Evolutionary conservation across 164 flowering plant genomes (phyloP).

Genomic region (Warburgia ugandensis): DNA sequence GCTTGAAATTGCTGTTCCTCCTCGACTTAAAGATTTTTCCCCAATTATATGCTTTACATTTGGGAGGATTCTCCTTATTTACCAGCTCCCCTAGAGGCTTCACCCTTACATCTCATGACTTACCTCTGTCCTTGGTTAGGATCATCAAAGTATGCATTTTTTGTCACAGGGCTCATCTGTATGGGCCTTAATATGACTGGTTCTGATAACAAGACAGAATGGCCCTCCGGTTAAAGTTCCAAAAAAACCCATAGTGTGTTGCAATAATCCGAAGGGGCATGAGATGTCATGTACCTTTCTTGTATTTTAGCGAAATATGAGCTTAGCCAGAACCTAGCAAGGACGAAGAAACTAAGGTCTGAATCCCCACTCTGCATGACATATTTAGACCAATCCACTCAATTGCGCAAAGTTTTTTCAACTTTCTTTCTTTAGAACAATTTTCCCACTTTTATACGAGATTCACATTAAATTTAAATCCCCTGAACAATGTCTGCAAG

Average conservation of each 20-base stretch:
- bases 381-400: not conserved
- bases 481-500: conserved; percentile 24
- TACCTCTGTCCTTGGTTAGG: conserved; percentile 53
- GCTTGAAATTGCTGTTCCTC: conserved; percentile 37
- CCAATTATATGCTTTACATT: conserved; percentile 34
- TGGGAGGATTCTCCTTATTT: conserved; percentile 19
- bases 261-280: not conserved
- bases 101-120: conserved; percentile 32
- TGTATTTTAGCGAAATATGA: no score
- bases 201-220: no score
- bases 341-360: no score
- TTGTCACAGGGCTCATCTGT: no score
- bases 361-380: not conserved
- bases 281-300: not conserved
- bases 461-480: not conserved
- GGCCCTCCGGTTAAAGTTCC: no score
- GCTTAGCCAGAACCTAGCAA: no score
- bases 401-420: not conserved
- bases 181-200: no score
- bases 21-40: conserved; percentile 28
- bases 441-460: not conserved
- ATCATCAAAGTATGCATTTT: conserved; percentile 23
- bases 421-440: conserved; percentile 27
- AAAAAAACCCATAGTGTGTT: not conserved
- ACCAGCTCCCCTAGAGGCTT: conserved; percentile 48